Conservation (phyloP, 345 rosid species). For the Gossypioides kirkii region DNA sequence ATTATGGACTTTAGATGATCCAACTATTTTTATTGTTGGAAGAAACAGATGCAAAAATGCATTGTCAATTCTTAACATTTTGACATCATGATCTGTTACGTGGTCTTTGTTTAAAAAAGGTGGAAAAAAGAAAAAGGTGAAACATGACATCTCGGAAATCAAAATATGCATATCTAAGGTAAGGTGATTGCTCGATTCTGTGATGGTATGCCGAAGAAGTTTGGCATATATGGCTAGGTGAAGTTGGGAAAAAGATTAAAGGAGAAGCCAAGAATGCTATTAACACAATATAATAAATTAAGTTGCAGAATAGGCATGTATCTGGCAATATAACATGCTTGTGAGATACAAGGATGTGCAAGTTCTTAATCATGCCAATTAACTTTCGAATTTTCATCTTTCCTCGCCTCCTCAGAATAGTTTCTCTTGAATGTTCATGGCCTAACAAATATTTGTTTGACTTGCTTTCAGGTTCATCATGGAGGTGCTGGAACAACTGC, state of each 20-base stretch:
- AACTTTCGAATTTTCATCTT: background rate
- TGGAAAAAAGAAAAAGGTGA: background rate
- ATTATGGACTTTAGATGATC: background rate
- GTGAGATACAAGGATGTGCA: background rate
- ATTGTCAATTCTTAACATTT: background rate
- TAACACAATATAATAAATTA: background rate
- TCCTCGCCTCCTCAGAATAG: background rate
- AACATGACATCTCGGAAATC: background rate
- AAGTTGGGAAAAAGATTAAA: background rate
- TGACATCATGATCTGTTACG: background rate
- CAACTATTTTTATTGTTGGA: background rate
- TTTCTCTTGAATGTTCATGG: constrained; percentile 4
- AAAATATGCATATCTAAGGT: background rate
- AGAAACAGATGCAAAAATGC: background rate
- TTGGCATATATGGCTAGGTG: background rate
- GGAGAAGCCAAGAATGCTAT: background rate
- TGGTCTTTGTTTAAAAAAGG: background rate
- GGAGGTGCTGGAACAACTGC: constrained; percentile 99
- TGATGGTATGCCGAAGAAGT: background rate
- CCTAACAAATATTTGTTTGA: background rate
- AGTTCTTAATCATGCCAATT: background rate
- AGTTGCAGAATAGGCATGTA: background rate
- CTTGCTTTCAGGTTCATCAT: constrained; percentile 81
- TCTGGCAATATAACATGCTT: background rate
- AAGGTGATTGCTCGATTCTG: background rate